These are phyloP conservation scores for Fusarium setosum DNA, from an alignment of 2,329 filamentous ascomycete species.

Conservation along the genomic window DNA sequence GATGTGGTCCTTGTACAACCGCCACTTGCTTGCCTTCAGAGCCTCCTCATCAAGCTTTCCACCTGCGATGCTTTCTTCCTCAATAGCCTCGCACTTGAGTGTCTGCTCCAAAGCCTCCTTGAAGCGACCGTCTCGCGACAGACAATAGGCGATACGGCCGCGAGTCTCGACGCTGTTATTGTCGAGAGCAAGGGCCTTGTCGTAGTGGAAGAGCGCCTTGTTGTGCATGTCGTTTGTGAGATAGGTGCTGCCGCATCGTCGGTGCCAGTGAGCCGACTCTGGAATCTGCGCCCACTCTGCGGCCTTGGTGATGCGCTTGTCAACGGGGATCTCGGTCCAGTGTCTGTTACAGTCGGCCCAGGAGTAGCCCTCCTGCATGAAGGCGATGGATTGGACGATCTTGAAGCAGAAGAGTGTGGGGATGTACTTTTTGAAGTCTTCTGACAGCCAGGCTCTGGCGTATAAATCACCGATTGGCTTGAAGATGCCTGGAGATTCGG, in stretches of 20 bases:
- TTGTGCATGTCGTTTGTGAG: slow-evolving; percentile 50
- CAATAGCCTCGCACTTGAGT: slow-evolving; percentile 51
- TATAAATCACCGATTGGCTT: slow-evolving; percentile 53
- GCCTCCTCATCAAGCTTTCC: slow-evolving; percentile 39
- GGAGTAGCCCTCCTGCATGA: slow-evolving; percentile 51
- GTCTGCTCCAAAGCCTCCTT: slow-evolving; percentile 49
- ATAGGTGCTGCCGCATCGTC: slow-evolving; percentile 54
- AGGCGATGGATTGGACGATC: slow-evolving; percentile 55
- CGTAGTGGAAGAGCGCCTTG: slow-evolving; percentile 50
- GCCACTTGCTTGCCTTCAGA: slow-evolving; percentile 49
- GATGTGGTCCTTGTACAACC: slow-evolving; percentile 54
- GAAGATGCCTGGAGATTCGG: slow-evolving; percentile 46
- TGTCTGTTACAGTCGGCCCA: slow-evolving; percentile 51
- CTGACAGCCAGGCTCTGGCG: slow-evolving; percentile 52
- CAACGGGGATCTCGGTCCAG: slow-evolving; percentile 51
- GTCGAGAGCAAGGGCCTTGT: slow-evolving; percentile 51
- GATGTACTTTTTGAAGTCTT: slow-evolving; percentile 49
- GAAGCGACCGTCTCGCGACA: slow-evolving; percentile 50
- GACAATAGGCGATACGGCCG: slow-evolving; percentile 55
- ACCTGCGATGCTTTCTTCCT: slow-evolving; percentile 45
- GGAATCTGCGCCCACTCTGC: slow-evolving; percentile 50
- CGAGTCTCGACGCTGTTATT: slow-evolving; percentile 51
- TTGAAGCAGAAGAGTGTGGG: slow-evolving; percentile 56
- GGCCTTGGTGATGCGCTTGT: slow-evolving; percentile 50
- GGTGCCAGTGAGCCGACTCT: slow-evolving; percentile 51